Conservation (phyloP, 164 flowering plant genomes). For the Stephania cephalantha region DNA sequence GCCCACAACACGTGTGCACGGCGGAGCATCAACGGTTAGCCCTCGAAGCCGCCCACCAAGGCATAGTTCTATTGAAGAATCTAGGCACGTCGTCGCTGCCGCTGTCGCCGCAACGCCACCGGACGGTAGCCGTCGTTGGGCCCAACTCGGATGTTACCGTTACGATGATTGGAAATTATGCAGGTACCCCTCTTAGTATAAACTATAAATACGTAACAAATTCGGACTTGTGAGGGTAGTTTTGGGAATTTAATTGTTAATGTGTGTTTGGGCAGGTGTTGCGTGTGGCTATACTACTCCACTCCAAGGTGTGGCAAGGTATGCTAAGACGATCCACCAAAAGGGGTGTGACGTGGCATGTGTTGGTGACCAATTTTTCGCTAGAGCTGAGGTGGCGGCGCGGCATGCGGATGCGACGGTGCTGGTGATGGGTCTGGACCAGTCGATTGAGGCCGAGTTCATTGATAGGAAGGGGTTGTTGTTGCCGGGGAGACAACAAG, state of each 20-base stretch:
- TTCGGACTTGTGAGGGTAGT: neutral
- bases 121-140: slow-evolving; percentile 72
- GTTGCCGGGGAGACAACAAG: slow-evolving; percentile 80
- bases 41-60: slow-evolving; percentile 87
- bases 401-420: slow-evolving; percentile 71
- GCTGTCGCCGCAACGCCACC: slow-evolving; percentile 39
- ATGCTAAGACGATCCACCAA: slow-evolving; percentile 48
- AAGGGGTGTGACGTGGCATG: slow-evolving; percentile 72
- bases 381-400: slow-evolving; percentile 56
- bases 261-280: slow-evolving; percentile 36
- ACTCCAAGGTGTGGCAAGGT: slow-evolving; percentile 55
- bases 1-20: slow-evolving; percentile 59
- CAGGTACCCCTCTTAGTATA: slow-evolving; percentile 27
- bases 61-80: slow-evolving; percentile 80
- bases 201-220: neutral
- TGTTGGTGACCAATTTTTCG: slow-evolving; percentile 31
- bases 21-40: slow-evolving; percentile 63
- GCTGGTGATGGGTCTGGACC: slow-evolving; percentile 85
- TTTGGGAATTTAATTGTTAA: neutral
- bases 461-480: slow-evolving; percentile 55
- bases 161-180: slow-evolving; percentile 89
- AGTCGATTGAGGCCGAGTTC: slow-evolving; percentile 76
- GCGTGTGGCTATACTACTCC: slow-evolving; percentile 83
- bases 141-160: slow-evolving; percentile 69
- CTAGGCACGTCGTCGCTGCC: slow-evolving; percentile 47